Evolutionary conservation across 192 early-diverging fungal genomes (phyloP), one percentile per base, ranked within the genome.

Genomic region (Glomus cerebriforme): DNA sequence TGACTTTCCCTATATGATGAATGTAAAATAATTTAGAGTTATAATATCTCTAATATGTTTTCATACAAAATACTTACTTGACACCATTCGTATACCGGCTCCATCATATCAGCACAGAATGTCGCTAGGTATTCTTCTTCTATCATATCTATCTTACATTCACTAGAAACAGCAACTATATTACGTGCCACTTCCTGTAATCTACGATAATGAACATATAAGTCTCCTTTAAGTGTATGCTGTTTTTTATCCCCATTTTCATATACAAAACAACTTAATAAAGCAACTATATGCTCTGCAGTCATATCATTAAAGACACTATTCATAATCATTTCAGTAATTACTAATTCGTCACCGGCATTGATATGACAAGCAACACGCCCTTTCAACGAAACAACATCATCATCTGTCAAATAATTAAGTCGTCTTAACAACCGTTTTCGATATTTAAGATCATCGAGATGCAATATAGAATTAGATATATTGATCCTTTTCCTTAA

Each of bases 351-450:
- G 85, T 98, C 96, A 13, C 96, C 98, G 12, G 93, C 89, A 17
- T 93, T 94, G 65, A 99, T 95, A 85, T 99, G 96, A 80, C 98
- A 99, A 4, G 98, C 98, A 7, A 99, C 98, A 26, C 96, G 92
- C 58, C 98, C 98, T 85, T 99, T 99, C 87, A 98, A 92, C 74
- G 97, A 95, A 79, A 99, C 94, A 8, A 97, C 93, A 82, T 97
- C 98, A 24, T 89, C 84, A 0, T 84, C 84, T 9, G 91, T 92
- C 0, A 92, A 95, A 82, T 94, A 98, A 2, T 95, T 96, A 32
- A 99, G 82, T n/a, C 96, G 90, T 54, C 96, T 91, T 79, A 99
- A 86, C 7, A 99, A 95, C 54, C 96, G 89, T 79, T 95, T 93
- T 54, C 98, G 89, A 73, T 91, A 91, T 79, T 96, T 95, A 54